Conservation (phyloP, 2,329 filamentous ascomycete species). For the Xylariales sp. region DNA sequence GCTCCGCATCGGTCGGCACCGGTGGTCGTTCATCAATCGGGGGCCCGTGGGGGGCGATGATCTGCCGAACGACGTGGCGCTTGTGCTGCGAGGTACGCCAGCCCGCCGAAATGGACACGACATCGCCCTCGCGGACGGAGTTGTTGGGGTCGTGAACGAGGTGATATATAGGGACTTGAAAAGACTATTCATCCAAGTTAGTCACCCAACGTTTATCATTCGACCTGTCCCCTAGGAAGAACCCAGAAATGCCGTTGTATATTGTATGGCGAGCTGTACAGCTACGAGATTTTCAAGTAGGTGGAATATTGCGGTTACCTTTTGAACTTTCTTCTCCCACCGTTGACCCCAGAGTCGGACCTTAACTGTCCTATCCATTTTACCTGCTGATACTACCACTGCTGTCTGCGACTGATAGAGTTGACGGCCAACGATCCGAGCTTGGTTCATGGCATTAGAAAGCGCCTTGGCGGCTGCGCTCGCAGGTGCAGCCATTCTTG, state of each 20-base stretch:
- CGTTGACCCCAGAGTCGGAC: conserved; percentile 66
- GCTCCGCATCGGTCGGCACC: conserved; percentile 61
- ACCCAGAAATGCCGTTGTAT: too few species aligned
- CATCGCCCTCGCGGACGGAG: conserved; percentile 69
- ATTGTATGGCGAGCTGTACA: too few species aligned
- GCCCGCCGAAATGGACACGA: conserved; percentile 65
- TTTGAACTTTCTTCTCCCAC: conserved; percentile 70
- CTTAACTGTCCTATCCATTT: conserved; percentile 76
- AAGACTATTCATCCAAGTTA: conserved; percentile 45
- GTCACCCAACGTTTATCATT: conserved; percentile 1
- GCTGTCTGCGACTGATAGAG: conserved; percentile 50
- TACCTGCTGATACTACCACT: conserved; percentile 70
- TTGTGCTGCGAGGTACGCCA: conserved; percentile 64
- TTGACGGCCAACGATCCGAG: conserved; percentile 38
- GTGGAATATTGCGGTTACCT: conserved; percentile 57
- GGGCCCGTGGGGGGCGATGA: conserved; percentile 64
- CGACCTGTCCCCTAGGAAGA: background rate
- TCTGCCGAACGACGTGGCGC: conserved; percentile 69
- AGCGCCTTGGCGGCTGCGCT: background rate
- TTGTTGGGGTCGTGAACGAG: conserved; percentile 76
- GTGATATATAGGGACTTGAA: conserved; percentile 58
- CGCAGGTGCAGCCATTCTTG: background rate
- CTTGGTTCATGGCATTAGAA: conserved; percentile 11
- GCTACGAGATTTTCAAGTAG: background rate
- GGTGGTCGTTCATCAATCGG: conserved; percentile 61